phyloP scores from a whole-genome alignment of 805 yeast genomes.

The Pichia ethanolica region DNA sequence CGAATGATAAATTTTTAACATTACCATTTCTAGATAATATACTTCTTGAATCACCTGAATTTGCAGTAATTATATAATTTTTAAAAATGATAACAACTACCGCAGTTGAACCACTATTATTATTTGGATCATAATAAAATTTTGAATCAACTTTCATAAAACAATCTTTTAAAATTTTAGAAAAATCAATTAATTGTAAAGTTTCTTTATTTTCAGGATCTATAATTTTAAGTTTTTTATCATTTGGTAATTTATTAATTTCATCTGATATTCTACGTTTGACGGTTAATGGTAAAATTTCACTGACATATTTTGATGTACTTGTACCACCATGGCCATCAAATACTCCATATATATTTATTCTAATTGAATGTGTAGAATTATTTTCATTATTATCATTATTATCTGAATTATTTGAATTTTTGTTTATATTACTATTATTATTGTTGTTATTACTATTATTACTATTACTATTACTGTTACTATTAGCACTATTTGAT shows the following conservation, averaged over 20 bases:
- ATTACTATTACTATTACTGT: too few relatives aligned
- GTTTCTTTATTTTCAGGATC: slow-evolving; percentile 11
- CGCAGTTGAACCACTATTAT: slow-evolving; percentile 47
- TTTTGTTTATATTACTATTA: too few relatives aligned
- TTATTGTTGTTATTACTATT: too few relatives aligned
- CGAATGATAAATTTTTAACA: slow-evolving; percentile 57
- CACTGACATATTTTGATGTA: slow-evolving; percentile 48
- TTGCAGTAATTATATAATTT: slow-evolving; percentile 46
- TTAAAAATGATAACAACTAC: slow-evolving; percentile 39
- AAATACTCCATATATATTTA: slow-evolving; percentile 58
- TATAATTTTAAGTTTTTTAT: slow-evolving; percentile 12
- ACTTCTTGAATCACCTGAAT: slow-evolving; percentile 72
- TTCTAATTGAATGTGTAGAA: slow-evolving; percentile 5
- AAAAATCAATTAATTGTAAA: slow-evolving; percentile 20
- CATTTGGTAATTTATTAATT: slow-evolving; percentile 14
- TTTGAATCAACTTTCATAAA: slow-evolving; percentile 40
- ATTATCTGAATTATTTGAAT: background rate
- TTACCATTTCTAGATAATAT: slow-evolving; percentile 46
- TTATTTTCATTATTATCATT: too few relatives aligned
- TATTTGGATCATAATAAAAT: slow-evolving; percentile 31
- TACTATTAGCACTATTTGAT: background rate
- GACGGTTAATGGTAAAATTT: slow-evolving; percentile 27
- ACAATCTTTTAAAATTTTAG: slow-evolving; percentile 32
- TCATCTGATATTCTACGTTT: slow-evolving; percentile 13
- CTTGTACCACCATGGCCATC: slow-evolving; percentile 79